Evolutionary conservation across 257 asterid genomes (phyloP).

Genomic region (Cruciata laevipes): DNA sequence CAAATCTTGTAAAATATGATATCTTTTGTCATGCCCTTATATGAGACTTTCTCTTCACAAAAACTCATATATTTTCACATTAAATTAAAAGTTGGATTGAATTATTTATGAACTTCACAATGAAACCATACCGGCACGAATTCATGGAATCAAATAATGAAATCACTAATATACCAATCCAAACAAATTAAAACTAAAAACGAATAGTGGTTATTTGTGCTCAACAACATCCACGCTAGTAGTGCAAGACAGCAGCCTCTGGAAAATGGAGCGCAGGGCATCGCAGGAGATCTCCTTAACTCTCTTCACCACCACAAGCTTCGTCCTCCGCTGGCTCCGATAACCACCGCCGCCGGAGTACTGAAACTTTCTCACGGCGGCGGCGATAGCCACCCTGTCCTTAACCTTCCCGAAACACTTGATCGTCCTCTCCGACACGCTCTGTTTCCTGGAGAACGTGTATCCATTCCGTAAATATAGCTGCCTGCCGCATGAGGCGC

Average conservation of each 20-base stretch:
- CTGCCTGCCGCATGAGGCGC: slow-evolving; percentile 62
- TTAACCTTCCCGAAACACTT: slow-evolving; percentile 47
- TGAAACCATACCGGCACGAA: no score
- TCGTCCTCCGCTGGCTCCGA: slow-evolving; percentile 9
- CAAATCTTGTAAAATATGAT: no score
- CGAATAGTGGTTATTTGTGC: not conserved
- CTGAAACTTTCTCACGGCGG: slow-evolving; percentile 12
- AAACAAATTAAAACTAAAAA: no score
- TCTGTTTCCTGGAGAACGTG: slow-evolving; percentile 61
- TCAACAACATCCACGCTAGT: slow-evolving; percentile 47
- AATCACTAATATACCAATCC: not conserved
- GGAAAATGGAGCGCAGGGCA: slow-evolving; percentile 37
- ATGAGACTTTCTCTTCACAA: no score
- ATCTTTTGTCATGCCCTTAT: no score
- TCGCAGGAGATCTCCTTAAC: slow-evolving; percentile 40
- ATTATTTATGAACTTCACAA: no score
- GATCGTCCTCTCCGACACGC: slow-evolving; percentile 45
- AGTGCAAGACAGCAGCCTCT: slow-evolving; percentile 46
- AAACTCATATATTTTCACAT: no score
- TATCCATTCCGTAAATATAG: slow-evolving; percentile 48
- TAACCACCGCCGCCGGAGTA: not conserved
- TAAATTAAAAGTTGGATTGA: no score
- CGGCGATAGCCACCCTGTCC: slow-evolving; percentile 28
- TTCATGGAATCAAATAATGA: no score
- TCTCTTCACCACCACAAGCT: slow-evolving; percentile 19